Base-by-base conservation (phyloP, 2,329 filamentous ascomycete species). In the Tolypocladium ophioglossoides region DNA sequence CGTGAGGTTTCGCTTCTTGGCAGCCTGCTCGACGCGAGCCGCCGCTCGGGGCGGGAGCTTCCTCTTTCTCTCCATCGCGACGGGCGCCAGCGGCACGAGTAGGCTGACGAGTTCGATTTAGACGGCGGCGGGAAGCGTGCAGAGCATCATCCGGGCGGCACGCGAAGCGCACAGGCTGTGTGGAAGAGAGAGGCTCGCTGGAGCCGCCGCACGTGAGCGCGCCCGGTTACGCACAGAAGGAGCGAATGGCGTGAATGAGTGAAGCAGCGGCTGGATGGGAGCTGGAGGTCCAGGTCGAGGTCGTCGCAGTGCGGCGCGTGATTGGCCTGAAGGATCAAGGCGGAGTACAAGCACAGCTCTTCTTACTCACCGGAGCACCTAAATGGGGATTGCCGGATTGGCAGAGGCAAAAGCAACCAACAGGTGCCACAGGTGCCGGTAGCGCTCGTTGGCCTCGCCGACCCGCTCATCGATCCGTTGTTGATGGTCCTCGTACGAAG, bases 41-140 rank as follows among this genome's bases (percentile, higher is more conserved):
- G 81, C 78, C 53, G 80, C 79, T 65, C 83, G 78, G 44, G 83
- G 76, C 24, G 83, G 82, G 57, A 85, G 70, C 71, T 84, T 86
- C 65, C 83, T 77, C 72, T 85, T 85, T 66, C 74, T 78, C 72
- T 86, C 83, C 82, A 85, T 85, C 49, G 50, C 48, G 53, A 52
- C 54, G 55, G 54, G n/a, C 53, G 52, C 44, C 51, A 50, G 51
- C 44, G 52, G 49, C 40, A 20, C 50, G 35, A 20, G 50, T 32
- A 11, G 50, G 34, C 50, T 51, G 37, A 38, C 27, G 9, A 24
- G 20, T 18, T 50, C 32, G 30, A n/a, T n/a, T 46, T 20, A 39
- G 22, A 24, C 35, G 37, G 14, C 27, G 27, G 47, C 30, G 27
- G 30, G 46, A 22, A 8, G 14, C 47, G 46, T 10, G 44, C 46